Conservation (phyloP, 257 asterid genomes). For the Scutellaria barbata region DNA sequence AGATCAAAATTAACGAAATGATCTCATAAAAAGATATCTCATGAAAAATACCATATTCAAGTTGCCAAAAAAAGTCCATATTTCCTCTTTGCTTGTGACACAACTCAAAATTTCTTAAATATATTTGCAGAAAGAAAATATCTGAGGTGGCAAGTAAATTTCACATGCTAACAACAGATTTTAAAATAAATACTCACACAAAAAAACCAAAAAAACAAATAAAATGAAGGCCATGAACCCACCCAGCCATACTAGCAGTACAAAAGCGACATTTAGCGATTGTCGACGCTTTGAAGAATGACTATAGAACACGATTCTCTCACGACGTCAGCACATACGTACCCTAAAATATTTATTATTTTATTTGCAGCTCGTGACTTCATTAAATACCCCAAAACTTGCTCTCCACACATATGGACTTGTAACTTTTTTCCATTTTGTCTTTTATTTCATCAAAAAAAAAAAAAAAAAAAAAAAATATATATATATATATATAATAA, state of each 20-base stretch:
- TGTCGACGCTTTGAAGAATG: not conserved
- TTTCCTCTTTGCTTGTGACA: too few relatives aligned
- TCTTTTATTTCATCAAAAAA: not conserved
- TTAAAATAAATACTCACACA: not conserved
- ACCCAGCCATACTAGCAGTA: not conserved
- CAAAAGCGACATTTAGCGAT: not conserved
- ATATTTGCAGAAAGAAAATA: not conserved
- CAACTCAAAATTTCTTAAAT: too few relatives aligned
- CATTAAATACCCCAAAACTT: conserved; percentile 10
- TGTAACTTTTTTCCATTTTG: not conserved
- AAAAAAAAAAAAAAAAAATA: too few relatives aligned
- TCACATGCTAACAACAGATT: not conserved
- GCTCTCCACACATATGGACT: conserved; percentile 23
- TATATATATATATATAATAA: too few relatives aligned
- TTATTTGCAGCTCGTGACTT: conserved; percentile 9
- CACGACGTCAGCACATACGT: conserved; percentile 42
- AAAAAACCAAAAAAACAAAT: not conserved
- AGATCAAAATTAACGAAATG: too few relatives aligned
- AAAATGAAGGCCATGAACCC: not conserved
- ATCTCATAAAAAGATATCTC: too few relatives aligned
- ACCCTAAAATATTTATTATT: not conserved
- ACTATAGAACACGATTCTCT: not conserved
- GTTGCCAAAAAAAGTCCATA: too few relatives aligned
- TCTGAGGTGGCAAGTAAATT: not conserved
- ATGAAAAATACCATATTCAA: too few relatives aligned